Conservation (phyloP, 805 yeast genomes). For the Metschnikowia colocasiae region DNA sequence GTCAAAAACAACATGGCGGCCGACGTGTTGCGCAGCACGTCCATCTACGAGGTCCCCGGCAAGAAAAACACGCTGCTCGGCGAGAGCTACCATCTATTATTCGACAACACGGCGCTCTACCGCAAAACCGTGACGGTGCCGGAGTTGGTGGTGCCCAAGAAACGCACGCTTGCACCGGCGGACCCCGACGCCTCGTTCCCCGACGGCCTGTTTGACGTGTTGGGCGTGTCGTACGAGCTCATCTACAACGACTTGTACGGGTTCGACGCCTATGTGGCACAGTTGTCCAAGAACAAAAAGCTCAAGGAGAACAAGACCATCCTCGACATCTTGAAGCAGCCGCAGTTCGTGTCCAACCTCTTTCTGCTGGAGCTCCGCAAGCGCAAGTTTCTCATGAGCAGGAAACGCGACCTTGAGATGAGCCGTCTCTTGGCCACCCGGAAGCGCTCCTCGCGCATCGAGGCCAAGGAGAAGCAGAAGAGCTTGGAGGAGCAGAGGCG, state of each 20-base stretch:
- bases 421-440: conserved; percentile 61
- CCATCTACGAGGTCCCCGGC: conserved; percentile 8
- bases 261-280: conserved; percentile 22
- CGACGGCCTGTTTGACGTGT: conserved; percentile 30
- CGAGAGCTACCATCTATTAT: conserved; percentile 37
- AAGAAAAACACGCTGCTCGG: conserved; percentile 10
- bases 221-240: conserved; percentile 28
- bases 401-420: conserved; percentile 63
- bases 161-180: conserved; percentile 31
- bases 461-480: conserved; percentile 52
- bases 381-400: conserved; percentile 49
- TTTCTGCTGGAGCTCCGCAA: conserved; percentile 47
- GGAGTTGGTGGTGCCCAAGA: conserved; percentile 31
- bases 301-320: conserved; percentile 30
- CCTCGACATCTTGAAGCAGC: conserved; percentile 16
- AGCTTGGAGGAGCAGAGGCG: conserved; percentile 51
- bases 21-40: conserved; percentile 24
- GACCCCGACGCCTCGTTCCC: conserved; percentile 29
- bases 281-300: conserved; percentile 23
- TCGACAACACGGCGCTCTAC: conserved; percentile 54
- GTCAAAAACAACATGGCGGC: conserved; percentile 34
- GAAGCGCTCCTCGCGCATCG: conserved; percentile 70
- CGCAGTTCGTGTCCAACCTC: conserved; percentile 21
- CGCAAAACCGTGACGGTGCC: conserved; percentile 28
- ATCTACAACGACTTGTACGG: conserved; percentile 31